Evolutionary conservation across 2,329 filamentous ascomycete species (phyloP).

Genomic region (Verticillium longisporum): DNA sequence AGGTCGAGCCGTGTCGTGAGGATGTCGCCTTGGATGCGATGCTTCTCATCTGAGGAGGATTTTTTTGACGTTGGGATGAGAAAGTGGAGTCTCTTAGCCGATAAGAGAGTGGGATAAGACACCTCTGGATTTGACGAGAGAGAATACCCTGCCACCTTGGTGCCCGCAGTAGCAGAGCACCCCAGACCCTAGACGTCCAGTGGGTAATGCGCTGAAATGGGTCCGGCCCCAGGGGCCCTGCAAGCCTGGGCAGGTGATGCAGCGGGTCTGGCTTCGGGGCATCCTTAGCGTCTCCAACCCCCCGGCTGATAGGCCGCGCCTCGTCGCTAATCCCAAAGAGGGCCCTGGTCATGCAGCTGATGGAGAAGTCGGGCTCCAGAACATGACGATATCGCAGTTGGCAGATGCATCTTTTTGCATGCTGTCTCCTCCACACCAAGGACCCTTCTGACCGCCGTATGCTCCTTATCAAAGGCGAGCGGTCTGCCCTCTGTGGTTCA

Average conservation of each 20-base stretch:
- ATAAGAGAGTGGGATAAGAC: background rate
- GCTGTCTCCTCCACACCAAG: background rate
- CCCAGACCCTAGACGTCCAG: background rate
- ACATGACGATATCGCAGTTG: background rate
- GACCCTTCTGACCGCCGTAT: background rate
- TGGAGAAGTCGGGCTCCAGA: background rate
- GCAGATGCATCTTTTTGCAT: background rate
- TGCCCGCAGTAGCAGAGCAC: background rate
- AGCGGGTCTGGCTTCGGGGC: background rate
- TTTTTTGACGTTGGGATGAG: background rate
- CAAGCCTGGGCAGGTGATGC: background rate
- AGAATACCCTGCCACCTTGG: no score
- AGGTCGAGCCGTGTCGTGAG: background rate
- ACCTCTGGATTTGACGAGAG: background rate
- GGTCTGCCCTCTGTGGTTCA: no score
- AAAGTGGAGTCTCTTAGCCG: background rate
- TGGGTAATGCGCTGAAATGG: background rate
- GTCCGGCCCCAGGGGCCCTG: background rate
- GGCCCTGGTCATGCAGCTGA: background rate
- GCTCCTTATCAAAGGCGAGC: no score
- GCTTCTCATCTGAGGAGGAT: background rate
- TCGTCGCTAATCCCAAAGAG: background rate
- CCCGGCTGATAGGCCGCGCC: background rate
- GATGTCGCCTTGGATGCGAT: background rate
- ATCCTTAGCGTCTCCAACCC: background rate